A percentile compares a stretch with the other conserved stretches of the same genome.
Conservation (phyloP, 139 green algal species). For the Chlamydomonas sp. region DNA sequence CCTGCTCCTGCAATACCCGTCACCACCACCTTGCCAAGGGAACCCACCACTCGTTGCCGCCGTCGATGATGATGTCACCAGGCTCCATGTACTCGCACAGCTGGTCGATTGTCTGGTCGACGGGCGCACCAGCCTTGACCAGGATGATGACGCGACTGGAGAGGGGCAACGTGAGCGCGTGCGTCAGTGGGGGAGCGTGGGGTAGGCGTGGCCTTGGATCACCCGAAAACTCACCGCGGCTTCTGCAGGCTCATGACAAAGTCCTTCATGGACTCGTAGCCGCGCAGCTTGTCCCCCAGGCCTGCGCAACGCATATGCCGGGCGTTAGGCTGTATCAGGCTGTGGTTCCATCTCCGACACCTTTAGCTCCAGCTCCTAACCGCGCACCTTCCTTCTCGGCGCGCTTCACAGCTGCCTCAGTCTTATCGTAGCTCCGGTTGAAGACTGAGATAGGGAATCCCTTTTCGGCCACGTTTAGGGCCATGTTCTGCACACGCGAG, state of each 20-base stretch:
- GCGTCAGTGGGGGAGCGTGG: not conserved
- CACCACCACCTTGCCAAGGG: too few relatives aligned
- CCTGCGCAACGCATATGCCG: slow-evolving; percentile 50
- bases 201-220: too few relatives aligned
- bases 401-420: slow-evolving; percentile 89
- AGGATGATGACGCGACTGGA: slow-evolving; percentile 95
- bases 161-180: not conserved
- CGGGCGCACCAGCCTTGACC: slow-evolving; percentile 95
- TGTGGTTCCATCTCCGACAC: not conserved
- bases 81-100: slow-evolving; percentile 92
- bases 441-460: slow-evolving; percentile 98
- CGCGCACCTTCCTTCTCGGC: slow-evolving; percentile 90
- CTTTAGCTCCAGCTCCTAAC: not conserved
- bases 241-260: slow-evolving; percentile 95
- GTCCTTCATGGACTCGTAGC: slow-evolving; percentile 92
- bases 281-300: slow-evolving; percentile 83
- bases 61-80: slow-evolving; percentile 98
- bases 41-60: slow-evolving; percentile 93
- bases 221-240: slow-evolving; percentile 71
- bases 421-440: slow-evolving; percentile 96
- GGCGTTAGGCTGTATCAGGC: not conserved
- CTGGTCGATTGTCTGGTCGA: slow-evolving; percentile 93
- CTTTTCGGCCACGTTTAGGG: slow-evolving; percentile 98
- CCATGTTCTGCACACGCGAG: slow-evolving; percentile 90
- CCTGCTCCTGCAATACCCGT: too few relatives aligned